Evolutionary conservation across 1,284 basidiomycete species (phyloP), one percentile per base, ranked within the genome.

Genomic region (Mycosarcoma mackinlayi): DNA sequence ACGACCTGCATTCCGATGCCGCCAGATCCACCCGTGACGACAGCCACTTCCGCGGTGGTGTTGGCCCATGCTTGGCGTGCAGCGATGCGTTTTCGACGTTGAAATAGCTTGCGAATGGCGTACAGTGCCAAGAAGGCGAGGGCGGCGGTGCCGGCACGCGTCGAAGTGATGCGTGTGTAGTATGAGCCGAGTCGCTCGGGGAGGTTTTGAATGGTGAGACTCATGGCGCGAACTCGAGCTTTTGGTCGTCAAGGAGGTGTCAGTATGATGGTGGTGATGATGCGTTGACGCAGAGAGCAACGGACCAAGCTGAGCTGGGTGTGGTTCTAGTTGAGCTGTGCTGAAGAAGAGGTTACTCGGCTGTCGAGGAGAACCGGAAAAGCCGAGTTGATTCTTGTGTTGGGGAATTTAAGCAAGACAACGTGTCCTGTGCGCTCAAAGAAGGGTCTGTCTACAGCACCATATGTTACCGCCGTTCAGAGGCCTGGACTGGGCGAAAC

Each of bases 11-110:
- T 75, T 30, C 80, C 80, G 53, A 82, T 81, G 10, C 80, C 80
- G 18, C 77, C 72, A 2, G 78, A 68, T 3, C 79, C 80, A n/a
- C 80, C 80, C 16, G 80, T 82, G 54, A 82, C 53, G 39, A 79
- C 78, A 25, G 79, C 65, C 4, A 82, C 76, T 27, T 81, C 77
- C 39, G 67, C 52, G 4, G 51, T 56, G 52, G 73, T 73, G 61
- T 80, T 61, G 23, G 77, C 52, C 69, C 69, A 72, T 9, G 55
- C 59, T 27, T 67, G 59, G 28, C 54, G 49, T 6, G 63, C 69
- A n/a, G 67, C 56, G n/a, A 55, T 34, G 39, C 53, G 34, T 39
- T 61, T 57, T 28, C 61, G 67, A 34, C 33, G 39, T 18, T 44
- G 50, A 19, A 57, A 50, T 25, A 48, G 44, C 35, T 48, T 51